These are phyloP conservation scores for Calonectria ilicicola DNA, from an alignment of 2,329 filamentous ascomycete species.

Conservation along the genomic window DNA sequence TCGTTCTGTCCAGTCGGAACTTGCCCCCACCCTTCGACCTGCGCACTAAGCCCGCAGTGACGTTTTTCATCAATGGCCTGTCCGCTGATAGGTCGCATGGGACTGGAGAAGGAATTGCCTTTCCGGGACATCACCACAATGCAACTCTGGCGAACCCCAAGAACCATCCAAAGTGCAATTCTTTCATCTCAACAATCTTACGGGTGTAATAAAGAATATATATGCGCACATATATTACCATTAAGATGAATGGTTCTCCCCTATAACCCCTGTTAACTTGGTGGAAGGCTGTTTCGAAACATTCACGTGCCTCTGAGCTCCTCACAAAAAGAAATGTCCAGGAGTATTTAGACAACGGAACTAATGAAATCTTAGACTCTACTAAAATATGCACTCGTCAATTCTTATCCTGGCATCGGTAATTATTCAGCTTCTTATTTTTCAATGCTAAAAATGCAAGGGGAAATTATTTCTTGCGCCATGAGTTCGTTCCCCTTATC, in stretches of 20 bases:
- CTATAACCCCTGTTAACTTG: not conserved
- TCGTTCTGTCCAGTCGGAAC: not conserved
- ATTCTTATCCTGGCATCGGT: too few species aligned
- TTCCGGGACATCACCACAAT: not conserved
- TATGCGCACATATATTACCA: too few species aligned
- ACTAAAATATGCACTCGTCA: too few species aligned
- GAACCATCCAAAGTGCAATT: not conserved
- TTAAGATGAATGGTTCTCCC: too few species aligned
- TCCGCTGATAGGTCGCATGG: not conserved
- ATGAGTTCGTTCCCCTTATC: not conserved
- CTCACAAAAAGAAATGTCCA: too few species aligned
- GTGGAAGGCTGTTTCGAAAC: not conserved
- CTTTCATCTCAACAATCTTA: not conserved
- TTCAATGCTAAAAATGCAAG: too few species aligned
- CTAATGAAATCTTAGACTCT: too few species aligned
- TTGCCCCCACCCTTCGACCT: not conserved
- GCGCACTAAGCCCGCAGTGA: conserved; percentile 12
- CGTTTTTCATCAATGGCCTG: conserved; percentile 3
- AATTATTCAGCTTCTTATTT: too few species aligned
- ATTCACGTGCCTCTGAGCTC: not conserved
- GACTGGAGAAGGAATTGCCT: not conserved
- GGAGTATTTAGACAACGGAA: too few species aligned
- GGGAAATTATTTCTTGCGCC: not conserved
- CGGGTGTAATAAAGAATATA: too few species aligned
- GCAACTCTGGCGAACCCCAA: not conserved